Base-by-base conservation (phyloP, 2,329 filamentous ascomycete species). In the Botrytis fragariae region DNA sequence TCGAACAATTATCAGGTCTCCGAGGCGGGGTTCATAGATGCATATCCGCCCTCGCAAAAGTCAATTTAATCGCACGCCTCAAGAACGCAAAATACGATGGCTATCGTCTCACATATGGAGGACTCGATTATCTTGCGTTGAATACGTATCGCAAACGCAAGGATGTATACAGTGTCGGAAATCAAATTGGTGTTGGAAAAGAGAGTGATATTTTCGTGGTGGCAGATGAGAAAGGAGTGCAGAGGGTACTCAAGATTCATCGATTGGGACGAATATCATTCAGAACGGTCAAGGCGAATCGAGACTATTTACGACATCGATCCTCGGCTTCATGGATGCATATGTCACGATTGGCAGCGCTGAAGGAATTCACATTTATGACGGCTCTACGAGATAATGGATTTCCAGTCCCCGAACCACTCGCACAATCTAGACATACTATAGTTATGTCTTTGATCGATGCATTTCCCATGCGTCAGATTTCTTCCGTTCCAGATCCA, bases 71-170 rank as follows among this genome's bases (percentile, higher is more conserved):
- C 79, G 94, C 93, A 62, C 93, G 93, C 78, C 90, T 97, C 78
- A 97, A 97, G 83, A 97, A 98, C 82, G 93, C 95, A 76, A 95
- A 94, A 83, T 99, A 99, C 84, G 96, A 99, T 80, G 96, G 96
- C 75, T 99, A 99, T 84, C 91, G 97, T 71, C 88, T 99, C 72
- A 97, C 95, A 10, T 99, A 99, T 82, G 96, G 96, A 79, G 96
- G 96, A 3, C 90, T 98, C 65, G 96, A 99, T 85, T 99, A 99
- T 83, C 90, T 99, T n/a, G 94, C 96, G 25, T 87, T 99, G 71
- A 94, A 98, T 84, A 91, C 94, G 0, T 92, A 98, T 82, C 91
- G 95, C 73, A 92, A 93, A 79, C 87, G 90, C 76, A 91, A 92
- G 78, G 89, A 88, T 72, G 88, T 98, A 59, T 98, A 97, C 87